Percentiles rank a stretch among this genome's conserved stretches.
These are phyloP conservation scores for Pythium oligandrum DNA, from an alignment of 352 stramenopile genomes.

Conservation along the genomic window DNA sequence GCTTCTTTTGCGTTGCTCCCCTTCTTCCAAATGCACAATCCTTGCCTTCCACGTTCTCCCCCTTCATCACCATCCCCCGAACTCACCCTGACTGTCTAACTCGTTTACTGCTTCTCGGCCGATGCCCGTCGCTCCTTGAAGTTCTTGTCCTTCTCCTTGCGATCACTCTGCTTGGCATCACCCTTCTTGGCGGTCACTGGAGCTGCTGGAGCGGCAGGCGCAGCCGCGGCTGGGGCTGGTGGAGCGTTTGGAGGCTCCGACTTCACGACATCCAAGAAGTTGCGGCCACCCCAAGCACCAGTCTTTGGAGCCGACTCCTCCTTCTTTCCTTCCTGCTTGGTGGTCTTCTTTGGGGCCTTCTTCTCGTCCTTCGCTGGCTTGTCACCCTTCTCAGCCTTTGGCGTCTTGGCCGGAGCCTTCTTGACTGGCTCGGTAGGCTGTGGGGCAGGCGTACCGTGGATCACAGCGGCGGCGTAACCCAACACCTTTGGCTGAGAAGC, in stretches of 20 bases:
- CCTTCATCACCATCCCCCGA: too few relatives aligned
- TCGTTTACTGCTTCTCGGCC: conserved; percentile 35
- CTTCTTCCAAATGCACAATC: too few relatives aligned
- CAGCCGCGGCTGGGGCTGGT: conserved; percentile 25
- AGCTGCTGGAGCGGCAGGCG: conserved; percentile 6
- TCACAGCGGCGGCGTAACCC: conserved; percentile 73
- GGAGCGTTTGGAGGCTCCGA: conserved; percentile 46
- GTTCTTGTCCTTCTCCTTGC: conserved; percentile 9
- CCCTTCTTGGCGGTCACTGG: conserved; percentile 18
- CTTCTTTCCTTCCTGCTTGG: conserved; percentile 12
- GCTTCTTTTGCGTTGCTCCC: too few relatives aligned
- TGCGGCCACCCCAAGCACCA: conserved; percentile 73
- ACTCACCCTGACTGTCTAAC: too few relatives aligned
- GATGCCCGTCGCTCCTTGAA: conserved; percentile 23
- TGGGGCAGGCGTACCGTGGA: conserved; percentile 61
- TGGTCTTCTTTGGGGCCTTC: conserved; percentile 33
- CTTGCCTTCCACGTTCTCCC: too few relatives aligned
- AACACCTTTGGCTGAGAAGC: conserved; percentile 35
- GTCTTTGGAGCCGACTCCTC: conserved; percentile 54
- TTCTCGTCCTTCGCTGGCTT: conserved; percentile 34
- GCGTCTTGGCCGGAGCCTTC: conserved; percentile 33
- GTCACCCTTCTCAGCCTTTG: conserved; percentile 20
- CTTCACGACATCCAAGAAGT: conserved; percentile 84
- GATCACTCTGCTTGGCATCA: conserved; percentile 16
- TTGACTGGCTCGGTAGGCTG: conserved; percentile 34